phyloP scores from a whole-genome alignment of 176 grass and related monocot genomes.

The Cenchrus americanus region DNA sequence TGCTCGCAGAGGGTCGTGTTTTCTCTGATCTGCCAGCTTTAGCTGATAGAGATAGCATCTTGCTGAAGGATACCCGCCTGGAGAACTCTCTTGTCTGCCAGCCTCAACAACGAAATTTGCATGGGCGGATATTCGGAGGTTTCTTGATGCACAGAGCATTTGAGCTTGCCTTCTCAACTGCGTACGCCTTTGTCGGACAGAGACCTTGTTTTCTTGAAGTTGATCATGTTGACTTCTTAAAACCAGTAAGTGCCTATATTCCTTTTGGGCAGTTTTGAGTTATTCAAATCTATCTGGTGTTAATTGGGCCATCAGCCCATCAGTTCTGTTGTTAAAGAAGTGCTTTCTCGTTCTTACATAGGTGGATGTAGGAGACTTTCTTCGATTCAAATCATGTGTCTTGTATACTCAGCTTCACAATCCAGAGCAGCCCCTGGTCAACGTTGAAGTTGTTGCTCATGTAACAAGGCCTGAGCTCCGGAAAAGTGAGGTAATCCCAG shows the following conservation, averaged over 20 bases:
- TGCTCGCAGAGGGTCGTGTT: conserved; percentile 81
- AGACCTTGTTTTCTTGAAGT: conserved; percentile 94
- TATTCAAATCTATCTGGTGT: neutral
- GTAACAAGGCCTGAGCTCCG: conserved; percentile 95
- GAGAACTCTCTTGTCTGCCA: conserved; percentile 90
- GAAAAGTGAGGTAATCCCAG: conserved; percentile 69
- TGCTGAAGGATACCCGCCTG: conserved; percentile 68
- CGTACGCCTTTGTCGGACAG: conserved; percentile 88
- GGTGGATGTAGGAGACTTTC: conserved; percentile 99
- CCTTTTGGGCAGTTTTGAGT: conserved; percentile 1
- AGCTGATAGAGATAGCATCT: conserved; percentile 82
- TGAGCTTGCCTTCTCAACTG: conserved; percentile 93
- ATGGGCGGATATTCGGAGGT: conserved; percentile 91
- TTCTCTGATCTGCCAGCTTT: conserved; percentile 96
- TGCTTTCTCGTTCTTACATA: conserved; percentile 29
- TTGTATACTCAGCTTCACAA: conserved; percentile 89
- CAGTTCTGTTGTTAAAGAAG: neutral
- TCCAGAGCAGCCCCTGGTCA: conserved; percentile 77
- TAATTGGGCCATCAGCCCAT: neutral
- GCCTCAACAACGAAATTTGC: conserved; percentile 90
- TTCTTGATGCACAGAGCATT: conserved; percentile 98
- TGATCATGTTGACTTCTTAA: conserved; percentile 97
- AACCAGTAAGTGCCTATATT: conserved; percentile 68
- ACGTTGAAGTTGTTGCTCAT: conserved; percentile 93
- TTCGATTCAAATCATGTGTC: conserved; percentile 93